phyloP scores from a whole-genome alignment of 306 rosid genomes.

The Sindora glabra region DNA sequence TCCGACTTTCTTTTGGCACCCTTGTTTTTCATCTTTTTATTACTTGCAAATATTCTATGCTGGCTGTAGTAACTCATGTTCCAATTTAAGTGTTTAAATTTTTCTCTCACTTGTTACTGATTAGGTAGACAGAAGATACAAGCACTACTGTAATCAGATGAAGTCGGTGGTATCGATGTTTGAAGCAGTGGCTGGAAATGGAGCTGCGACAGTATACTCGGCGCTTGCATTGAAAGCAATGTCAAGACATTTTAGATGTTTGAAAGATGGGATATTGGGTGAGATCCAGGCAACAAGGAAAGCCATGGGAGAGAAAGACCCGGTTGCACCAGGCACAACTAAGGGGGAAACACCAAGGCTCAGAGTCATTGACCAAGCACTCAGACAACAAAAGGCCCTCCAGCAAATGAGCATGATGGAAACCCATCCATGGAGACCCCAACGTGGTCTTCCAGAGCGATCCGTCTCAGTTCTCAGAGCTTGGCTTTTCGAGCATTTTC shows the following conservation, averaged over 20 bases:
- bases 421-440: slow-evolving; percentile 95
- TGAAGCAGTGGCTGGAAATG: slow-evolving; percentile 70
- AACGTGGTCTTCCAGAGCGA: slow-evolving; percentile 93
- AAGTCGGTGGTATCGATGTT: slow-evolving; percentile 70
- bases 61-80: neutral
- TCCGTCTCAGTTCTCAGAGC: slow-evolving; percentile 86
- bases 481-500: slow-evolving; percentile 98
- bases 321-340: slow-evolving; percentile 63
- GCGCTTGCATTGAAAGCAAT: slow-evolving; percentile 80
- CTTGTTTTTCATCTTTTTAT: neutral
- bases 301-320: slow-evolving; percentile 82
- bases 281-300: slow-evolving; percentile 56
- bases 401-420: slow-evolving; percentile 94
- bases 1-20: neutral
- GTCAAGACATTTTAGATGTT: slow-evolving; percentile 75
- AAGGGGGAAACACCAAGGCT: slow-evolving; percentile 90
- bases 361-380: slow-evolving; percentile 59
- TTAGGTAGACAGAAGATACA: slow-evolving; percentile 88
- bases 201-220: slow-evolving; percentile 76
- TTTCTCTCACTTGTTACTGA: neutral
- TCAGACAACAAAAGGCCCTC: slow-evolving; percentile 77
- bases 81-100: neutral
- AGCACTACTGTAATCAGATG: slow-evolving; percentile 83
- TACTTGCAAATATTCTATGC: neutral
- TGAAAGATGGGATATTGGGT: slow-evolving; percentile 69